Evolutionary conservation across 2,329 filamentous ascomycete species (phyloP).

Genomic region (Nakataea oryzae): DNA sequence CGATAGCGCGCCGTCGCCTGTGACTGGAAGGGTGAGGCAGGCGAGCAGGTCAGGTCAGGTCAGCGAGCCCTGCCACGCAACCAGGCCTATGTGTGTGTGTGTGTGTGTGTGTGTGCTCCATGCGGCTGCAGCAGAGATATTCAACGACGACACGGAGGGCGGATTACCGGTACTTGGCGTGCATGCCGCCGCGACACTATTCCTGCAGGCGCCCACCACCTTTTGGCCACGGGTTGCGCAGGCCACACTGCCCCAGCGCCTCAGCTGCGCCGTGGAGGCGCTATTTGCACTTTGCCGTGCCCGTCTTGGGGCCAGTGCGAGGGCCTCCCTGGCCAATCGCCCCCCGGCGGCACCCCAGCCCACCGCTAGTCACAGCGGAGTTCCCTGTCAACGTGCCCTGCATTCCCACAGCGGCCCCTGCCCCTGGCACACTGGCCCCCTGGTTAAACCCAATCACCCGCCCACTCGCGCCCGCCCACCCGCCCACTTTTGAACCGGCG

Average conservation of each 20-base stretch:
- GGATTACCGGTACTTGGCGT: slow-evolving; percentile 1
- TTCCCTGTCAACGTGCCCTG: slow-evolving; percentile 3
- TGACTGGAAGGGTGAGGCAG: not conserved
- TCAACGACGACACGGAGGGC: not conserved
- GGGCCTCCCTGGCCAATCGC: not conserved
- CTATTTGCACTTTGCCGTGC: not conserved
- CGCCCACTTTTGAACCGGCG: not conserved
- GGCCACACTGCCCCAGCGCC: not conserved
- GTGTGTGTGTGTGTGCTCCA: not conserved
- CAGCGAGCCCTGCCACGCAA: slow-evolving; percentile 1
- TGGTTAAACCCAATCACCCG: not conserved
- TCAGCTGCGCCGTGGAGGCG: slow-evolving; percentile 1
- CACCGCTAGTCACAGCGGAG: not conserved
- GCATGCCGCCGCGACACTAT: not conserved
- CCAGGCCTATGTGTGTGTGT: not conserved
- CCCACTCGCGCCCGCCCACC: not conserved
- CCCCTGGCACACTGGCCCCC: not conserved
- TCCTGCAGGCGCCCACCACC: not conserved
- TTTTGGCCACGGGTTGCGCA: not conserved
- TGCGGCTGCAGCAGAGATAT: not conserved
- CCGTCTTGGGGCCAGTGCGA: not conserved
- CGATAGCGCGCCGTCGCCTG: not conserved
- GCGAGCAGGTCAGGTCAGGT: not conserved
- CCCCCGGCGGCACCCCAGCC: not conserved
- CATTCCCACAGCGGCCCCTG: not conserved